A percentile compares a stretch with the other conserved stretches of the same genome.
Conservation (phyloP, 169 alveolate genomes). For the Cryptosporidium meleagridis region DNA sequence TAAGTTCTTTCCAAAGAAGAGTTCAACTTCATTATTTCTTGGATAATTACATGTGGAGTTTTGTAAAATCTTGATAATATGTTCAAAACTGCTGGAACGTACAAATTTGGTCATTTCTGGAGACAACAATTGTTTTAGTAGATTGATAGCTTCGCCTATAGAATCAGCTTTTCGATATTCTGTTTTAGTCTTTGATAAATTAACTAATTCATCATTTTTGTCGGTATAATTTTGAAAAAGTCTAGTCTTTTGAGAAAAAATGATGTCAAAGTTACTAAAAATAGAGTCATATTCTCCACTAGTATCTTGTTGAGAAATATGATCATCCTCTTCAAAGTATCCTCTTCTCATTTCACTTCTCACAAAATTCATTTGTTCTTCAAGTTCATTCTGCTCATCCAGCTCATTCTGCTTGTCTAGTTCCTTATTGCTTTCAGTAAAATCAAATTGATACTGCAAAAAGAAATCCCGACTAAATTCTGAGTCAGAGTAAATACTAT, state of each 20-base stretch:
- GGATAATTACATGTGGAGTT: conserved; percentile 52
- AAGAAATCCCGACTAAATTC: background rate
- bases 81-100: conserved; percentile 22
- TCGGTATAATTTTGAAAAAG: background rate
- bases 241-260: conserved; percentile 9
- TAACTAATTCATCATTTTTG: background rate
- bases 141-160: conserved; percentile 6
- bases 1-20: background rate
- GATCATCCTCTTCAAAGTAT: conserved; percentile 25
- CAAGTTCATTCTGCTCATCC: background rate
- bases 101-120: conserved; percentile 54
- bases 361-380: background rate
- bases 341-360: conserved; percentile 51
- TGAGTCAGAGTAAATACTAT: background rate
- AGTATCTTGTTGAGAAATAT: conserved; percentile 1
- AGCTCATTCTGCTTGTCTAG: background rate
- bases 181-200: background rate
- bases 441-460: conserved; percentile 12
- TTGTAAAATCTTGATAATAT: conserved; percentile 14
- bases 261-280: conserved; percentile 28
- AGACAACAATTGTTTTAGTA: conserved; percentile 35
- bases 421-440: background rate
- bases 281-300: conserved; percentile 24
- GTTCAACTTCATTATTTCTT: conserved; percentile 1
- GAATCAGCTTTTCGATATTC: background rate